These are phyloP conservation scores for Thymus quinquecostatus DNA, from an alignment of 257 asterid species.

Conservation along the genomic window DNA sequence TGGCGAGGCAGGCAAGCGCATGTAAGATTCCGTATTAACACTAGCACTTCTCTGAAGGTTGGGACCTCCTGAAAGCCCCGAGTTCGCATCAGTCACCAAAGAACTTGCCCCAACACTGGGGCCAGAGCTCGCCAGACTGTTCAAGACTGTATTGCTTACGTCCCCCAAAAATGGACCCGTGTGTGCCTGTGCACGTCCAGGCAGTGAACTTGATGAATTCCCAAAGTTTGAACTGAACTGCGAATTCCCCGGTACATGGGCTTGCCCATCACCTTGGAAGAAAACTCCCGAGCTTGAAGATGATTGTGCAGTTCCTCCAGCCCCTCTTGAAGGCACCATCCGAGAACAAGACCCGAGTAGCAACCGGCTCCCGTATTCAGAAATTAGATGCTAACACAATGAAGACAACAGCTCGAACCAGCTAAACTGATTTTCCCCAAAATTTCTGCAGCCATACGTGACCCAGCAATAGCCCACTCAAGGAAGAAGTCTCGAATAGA, in stretches of 20 bases:
- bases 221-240: constrained; percentile 67
- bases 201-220: constrained; percentile 58
- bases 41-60: constrained; percentile 90
- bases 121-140: constrained; percentile 75
- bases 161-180: constrained; percentile 60
- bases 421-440: constrained; percentile 18
- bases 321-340: constrained; percentile 68
- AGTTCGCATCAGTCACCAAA: constrained; percentile 92
- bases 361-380: constrained; percentile 40
- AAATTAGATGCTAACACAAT: background rate
- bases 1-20: constrained; percentile 97
- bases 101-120: constrained; percentile 98
- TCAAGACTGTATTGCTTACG: constrained; percentile 59
- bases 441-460: background rate
- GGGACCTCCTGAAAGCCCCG: constrained; percentile 90
- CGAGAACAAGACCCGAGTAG: constrained; percentile 42
- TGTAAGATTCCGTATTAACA: constrained; percentile 83
- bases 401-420: constrained; percentile 6
- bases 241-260: constrained; percentile 66
- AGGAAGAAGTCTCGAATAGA: background rate
- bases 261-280: constrained; percentile 74
- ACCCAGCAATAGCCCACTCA: constrained; percentile 23
- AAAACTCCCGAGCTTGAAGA: constrained; percentile 79
- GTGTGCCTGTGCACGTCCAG: constrained; percentile 55
- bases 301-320: constrained; percentile 75